A percentile compares a stretch with the other conserved stretches of the same genome.
These are phyloP conservation scores for Starmerella bombicola DNA, from an alignment of 805 yeast species.

Conservation along the genomic window DNA sequence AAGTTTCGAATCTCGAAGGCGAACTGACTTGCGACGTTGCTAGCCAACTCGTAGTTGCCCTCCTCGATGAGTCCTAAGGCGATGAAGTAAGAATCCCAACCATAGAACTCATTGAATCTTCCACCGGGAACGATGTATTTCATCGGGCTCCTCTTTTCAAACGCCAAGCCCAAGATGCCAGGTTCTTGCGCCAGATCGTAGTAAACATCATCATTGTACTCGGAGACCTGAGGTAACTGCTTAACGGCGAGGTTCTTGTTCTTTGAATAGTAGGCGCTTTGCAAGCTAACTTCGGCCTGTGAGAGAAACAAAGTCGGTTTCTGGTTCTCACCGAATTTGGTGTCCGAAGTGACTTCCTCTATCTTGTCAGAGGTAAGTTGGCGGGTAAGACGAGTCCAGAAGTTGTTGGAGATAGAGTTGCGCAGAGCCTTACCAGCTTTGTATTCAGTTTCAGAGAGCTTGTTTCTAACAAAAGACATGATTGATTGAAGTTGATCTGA, in stretches of 20 bases:
- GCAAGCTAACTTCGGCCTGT: background rate
- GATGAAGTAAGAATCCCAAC: conserved; percentile 96
- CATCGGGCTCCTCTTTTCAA: conserved; percentile 49
- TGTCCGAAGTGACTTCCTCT: conserved; percentile 9
- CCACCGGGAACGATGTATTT: conserved; percentile 98
- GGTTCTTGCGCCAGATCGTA: conserved; percentile 71
- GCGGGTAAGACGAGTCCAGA: conserved; percentile 18
- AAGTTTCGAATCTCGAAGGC: conserved; percentile 80
- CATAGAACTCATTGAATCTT: conserved; percentile 88
- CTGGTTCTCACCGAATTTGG: conserved; percentile 2
- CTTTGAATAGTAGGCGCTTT: conserved; percentile 4
- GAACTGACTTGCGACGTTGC: conserved; percentile 86
- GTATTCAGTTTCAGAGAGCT: background rate
- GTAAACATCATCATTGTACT: conserved; percentile 60
- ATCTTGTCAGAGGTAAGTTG: conserved; percentile 11
- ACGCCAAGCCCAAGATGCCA: conserved; percentile 71
- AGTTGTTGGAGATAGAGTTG: conserved; percentile 2
- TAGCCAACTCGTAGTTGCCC: conserved; percentile 53
- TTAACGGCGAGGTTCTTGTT: conserved; percentile 46
- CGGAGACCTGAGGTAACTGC: conserved; percentile 45
- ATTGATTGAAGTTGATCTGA: too few species aligned
- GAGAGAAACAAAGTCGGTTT: conserved; percentile 11
- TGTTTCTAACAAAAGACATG: too few species aligned
- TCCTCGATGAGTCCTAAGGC: conserved; percentile 67
- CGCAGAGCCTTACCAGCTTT: conserved; percentile 8